phyloP scores from a whole-genome alignment of 306 rosid genomes.

The Cicer cuneatum region DNA sequence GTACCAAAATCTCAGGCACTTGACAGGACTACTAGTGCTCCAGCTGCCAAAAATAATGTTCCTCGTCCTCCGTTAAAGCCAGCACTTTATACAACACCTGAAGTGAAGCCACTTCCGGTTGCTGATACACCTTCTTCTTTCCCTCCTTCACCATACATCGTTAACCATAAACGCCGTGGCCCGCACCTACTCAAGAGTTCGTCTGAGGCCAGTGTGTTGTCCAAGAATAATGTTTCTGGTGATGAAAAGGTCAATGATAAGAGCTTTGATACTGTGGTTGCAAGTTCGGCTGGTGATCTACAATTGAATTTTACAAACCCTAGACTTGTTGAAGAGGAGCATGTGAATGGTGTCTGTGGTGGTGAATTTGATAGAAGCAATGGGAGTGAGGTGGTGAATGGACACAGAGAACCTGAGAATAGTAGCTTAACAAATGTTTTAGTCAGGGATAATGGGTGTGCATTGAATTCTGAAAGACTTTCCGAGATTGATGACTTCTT shows the following conservation, averaged over 20 bases:
- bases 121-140: constrained; percentile 86
- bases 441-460: constrained; percentile 44
- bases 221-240: constrained; percentile 40
- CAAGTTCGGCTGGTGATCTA: constrained; percentile 53
- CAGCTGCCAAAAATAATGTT: constrained; percentile 49
- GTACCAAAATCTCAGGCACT: constrained; percentile 55
- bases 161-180: constrained; percentile 97
- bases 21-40: constrained; percentile 62
- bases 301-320: constrained; percentile 47
- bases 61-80: constrained; percentile 77
- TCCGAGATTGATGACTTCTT: constrained; percentile 74
- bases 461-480: constrained; percentile 53
- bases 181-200: constrained; percentile 83
- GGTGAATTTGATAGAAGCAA: constrained; percentile 42
- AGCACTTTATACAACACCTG: constrained; percentile 88
- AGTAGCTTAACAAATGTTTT: constrained; percentile 44
- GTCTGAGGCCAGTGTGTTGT: constrained; percentile 64
- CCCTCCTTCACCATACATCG: constrained; percentile 88
- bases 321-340: constrained; percentile 51
- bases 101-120: constrained; percentile 79
- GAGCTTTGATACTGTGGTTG: constrained; percentile 49
- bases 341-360: constrained; percentile 46
- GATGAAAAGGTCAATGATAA: constrained; percentile 45
- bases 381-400: constrained; percentile 47
- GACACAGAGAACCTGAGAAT: constrained; percentile 47